phyloP scores from a whole-genome alignment of 1,284 basidiomycete genomes.

The Veloboletus limbatus region DNA sequence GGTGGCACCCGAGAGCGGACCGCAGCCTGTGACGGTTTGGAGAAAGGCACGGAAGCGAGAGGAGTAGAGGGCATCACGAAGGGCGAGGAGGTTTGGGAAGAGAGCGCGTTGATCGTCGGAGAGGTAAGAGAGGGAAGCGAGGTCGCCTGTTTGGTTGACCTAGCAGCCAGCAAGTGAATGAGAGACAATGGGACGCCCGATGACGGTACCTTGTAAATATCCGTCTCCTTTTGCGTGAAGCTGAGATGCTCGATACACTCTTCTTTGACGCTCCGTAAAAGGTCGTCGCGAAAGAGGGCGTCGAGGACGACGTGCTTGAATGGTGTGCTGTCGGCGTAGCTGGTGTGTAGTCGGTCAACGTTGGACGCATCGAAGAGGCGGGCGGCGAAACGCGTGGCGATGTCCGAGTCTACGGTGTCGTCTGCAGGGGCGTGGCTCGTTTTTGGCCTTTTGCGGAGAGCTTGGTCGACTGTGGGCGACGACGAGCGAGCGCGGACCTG shows the following conservation, averaged over 20 bases:
- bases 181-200: constrained; percentile 15
- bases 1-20: constrained; percentile 87
- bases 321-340: constrained; percentile 64
- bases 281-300: constrained; percentile 81
- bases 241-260: constrained; percentile 84
- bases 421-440: constrained; percentile 20
- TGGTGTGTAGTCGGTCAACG: constrained; percentile 50
- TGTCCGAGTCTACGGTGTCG: constrained; percentile 1
- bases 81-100: constrained; percentile 74
- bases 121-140: constrained; percentile 89
- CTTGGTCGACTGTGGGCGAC: constrained; percentile 21
- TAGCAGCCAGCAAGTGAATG: constrained; percentile 32
- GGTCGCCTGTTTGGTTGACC: constrained; percentile 97
- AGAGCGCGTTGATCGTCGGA: constrained; percentile 72
- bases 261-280: constrained; percentile 75
- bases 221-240: constrained; percentile 97
- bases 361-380: constrained; percentile 56
- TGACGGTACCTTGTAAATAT: constrained; percentile 87
- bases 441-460: constrained; percentile 21
- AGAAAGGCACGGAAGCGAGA: constrained; percentile 81
- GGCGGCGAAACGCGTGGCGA: constrained; percentile 22
- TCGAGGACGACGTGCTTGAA: constrained; percentile 86
- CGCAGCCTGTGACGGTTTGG: constrained; percentile 88
- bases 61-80: constrained; percentile 94
- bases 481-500: constrained; percentile 30